These are phyloP conservation scores for Boletus rubroflammeus DNA, from an alignment of 768 basidiomycete species.

Conservation along the genomic window DNA sequence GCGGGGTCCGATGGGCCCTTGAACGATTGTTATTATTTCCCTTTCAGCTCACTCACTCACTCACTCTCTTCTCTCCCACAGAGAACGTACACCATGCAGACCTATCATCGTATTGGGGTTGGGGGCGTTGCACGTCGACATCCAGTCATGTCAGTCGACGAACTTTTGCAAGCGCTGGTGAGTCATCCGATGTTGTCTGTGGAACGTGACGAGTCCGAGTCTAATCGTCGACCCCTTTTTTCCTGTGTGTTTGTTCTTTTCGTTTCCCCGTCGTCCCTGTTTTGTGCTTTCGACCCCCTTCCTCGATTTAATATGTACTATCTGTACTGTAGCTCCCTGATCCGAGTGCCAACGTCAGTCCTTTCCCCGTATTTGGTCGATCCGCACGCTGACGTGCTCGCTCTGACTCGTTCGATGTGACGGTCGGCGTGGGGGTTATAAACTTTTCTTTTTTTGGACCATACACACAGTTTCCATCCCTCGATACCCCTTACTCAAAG, in stretches of 20 bases:
- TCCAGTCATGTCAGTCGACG: conserved; percentile 12
- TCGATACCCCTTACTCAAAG: conserved; percentile 19
- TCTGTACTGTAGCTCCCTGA: conserved; percentile 14
- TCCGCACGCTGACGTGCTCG: background rate
- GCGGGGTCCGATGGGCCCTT: too few species aligned
- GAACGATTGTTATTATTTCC: too few species aligned
- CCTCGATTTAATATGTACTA: background rate
- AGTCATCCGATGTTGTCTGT: background rate
- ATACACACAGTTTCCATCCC: conserved; percentile 5
- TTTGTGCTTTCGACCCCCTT: background rate
- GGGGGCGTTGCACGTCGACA: conserved; percentile 1
- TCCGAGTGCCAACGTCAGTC: conserved; percentile 8
- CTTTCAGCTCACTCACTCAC: background rate
- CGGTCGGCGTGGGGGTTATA: too few species aligned
- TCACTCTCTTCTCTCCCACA: background rate
- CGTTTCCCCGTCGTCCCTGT: background rate
- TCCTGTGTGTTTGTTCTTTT: too few species aligned
- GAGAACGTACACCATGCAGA: conserved; percentile 8
- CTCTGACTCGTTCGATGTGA: background rate
- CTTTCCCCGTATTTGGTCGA: background rate
- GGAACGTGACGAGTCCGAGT: too few species aligned
- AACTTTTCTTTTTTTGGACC: too few species aligned
- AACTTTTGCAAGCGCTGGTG: conserved; percentile 10
- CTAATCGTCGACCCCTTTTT: background rate
- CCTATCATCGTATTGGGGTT: background rate